Conservation (phyloP, 1,139 yeast genomes). For the Nakaseomyces uthaithaninus region DNA sequence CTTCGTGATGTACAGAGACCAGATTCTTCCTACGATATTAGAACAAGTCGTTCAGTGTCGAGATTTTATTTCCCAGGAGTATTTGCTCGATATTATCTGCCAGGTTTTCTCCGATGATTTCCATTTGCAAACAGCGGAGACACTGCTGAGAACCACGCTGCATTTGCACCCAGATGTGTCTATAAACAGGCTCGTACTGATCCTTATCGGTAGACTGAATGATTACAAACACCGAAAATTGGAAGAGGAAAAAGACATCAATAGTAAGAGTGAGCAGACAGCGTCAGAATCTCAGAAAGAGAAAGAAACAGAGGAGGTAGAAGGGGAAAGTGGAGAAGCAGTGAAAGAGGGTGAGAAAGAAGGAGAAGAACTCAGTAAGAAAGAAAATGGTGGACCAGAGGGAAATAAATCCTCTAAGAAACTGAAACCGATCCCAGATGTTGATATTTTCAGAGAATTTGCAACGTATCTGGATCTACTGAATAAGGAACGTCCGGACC, state of each 20-base stretch:
- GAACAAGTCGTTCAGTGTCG: constrained; percentile 91
- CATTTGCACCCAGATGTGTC: constrained; percentile 63
- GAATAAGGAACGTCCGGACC: constrained; percentile 49
- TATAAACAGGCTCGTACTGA: constrained; percentile 55
- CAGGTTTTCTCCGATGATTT: constrained; percentile 94
- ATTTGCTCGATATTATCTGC: constrained; percentile 77
- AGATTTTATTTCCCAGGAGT: constrained; percentile 87
- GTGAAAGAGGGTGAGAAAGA: constrained; percentile 7
- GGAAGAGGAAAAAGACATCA: constrained; percentile 15
- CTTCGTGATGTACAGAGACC: constrained; percentile 45
- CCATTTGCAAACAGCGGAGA: constrained; percentile 67
- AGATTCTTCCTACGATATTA: constrained; percentile 68
- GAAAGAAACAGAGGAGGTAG: too few relatives aligned
- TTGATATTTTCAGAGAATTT: constrained; percentile 48
- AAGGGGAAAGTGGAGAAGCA: not conserved
- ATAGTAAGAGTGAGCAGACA: constrained; percentile 4
- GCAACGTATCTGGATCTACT: constrained; percentile 57
- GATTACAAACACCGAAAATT: constrained; percentile 43
- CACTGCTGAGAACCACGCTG: constrained; percentile 57
- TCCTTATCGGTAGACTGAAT: constrained; percentile 68
- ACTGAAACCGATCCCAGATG: constrained; percentile 6
- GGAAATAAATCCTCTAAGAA: not conserved
- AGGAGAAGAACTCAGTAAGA: not conserved
- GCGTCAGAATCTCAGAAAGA: not conserved
- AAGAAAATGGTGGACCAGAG: constrained; percentile 2